These are phyloP conservation scores for Syncephalis fuscata DNA, from an alignment of 371 early-diverging fungal genomes.

Conservation along the genomic window DNA sequence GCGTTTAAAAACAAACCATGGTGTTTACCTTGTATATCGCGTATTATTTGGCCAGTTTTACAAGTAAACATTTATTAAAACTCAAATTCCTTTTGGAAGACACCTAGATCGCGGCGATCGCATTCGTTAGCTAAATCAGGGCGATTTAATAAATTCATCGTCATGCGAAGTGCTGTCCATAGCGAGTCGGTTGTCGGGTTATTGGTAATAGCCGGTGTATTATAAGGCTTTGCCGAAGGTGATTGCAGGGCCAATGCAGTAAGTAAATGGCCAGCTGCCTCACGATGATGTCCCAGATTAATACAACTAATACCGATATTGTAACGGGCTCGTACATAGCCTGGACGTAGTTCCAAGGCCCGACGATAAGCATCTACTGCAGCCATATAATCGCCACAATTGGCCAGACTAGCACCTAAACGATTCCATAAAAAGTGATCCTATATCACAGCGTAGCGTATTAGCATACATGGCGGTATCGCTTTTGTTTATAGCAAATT, in stretches of 20 bases:
- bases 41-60: too few species aligned
- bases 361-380: slow-evolving; percentile 88
- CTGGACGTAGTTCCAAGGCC: slow-evolving; percentile 86
- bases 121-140: slow-evolving; percentile 57
- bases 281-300: slow-evolving; percentile 69
- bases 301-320: slow-evolving; percentile 88
- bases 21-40: too few species aligned
- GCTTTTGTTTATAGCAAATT: too few species aligned
- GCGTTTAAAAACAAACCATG: too few species aligned
- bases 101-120: slow-evolving; percentile 47
- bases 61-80: slow-evolving; percentile 30
- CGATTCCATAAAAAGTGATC: slow-evolving; percentile 94
- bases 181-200: slow-evolving; percentile 20
- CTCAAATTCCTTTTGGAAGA: slow-evolving; percentile 65
- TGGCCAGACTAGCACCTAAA: slow-evolving; percentile 91
- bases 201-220: slow-evolving; percentile 8
- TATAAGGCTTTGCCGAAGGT: background rate
- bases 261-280: slow-evolving; percentile 85
- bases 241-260: slow-evolving; percentile 63
- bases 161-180: slow-evolving; percentile 77
- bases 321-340: slow-evolving; percentile 87
- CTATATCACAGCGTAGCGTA: slow-evolving; percentile 8
- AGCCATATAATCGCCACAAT: slow-evolving; percentile 45
- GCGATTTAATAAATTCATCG: slow-evolving; percentile 62
- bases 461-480: background rate